Conservation (phyloP, 2,329 filamentous ascomycete genomes). For the Fusarium tuaranense region DNA sequence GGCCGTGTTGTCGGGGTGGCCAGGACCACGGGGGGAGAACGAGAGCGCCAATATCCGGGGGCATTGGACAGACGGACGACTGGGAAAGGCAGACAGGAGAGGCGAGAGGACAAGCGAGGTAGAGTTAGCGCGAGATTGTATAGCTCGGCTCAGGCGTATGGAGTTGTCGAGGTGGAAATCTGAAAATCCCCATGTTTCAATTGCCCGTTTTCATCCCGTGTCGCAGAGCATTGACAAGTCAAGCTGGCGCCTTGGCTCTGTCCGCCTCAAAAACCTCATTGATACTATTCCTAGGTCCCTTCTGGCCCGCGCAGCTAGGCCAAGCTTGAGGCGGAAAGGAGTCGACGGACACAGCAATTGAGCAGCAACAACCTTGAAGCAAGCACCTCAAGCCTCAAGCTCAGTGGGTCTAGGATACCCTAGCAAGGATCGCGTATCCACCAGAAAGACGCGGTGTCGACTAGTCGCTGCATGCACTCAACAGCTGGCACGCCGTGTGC, state of each 20-base stretch:
- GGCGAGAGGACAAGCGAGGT: conserved; percentile 2
- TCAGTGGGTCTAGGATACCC: conserved; percentile 20
- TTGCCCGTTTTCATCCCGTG: conserved; percentile 9
- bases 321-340: neutral
- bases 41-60: conserved; percentile 6
- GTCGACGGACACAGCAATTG: neutral
- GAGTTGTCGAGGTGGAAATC: conserved; percentile 34
- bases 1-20: conserved; percentile 2
- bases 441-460: conserved; percentile 24
- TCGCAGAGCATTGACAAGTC: neutral
- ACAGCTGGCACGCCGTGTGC: conserved; percentile 36
- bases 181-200: conserved; percentile 24
- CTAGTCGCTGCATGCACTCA: conserved; percentile 44
- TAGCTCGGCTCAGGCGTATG: conserved; percentile 38
- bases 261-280: neutral
- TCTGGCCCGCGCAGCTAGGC: conserved; percentile 11
- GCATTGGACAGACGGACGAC: conserved; percentile 26
- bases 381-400: conserved; percentile 12
- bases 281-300: conserved; percentile 4
- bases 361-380: neutral
- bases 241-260: neutral
- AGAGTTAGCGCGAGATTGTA: conserved; percentile 36
- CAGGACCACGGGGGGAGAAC: neutral
- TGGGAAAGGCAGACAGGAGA: conserved; percentile 11
- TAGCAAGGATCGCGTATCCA: conserved; percentile 28